A percentile compares a stretch with the other conserved stretches of the same genome.
phyloP scores from a whole-genome alignment of 345 rosid genomes.

The Sisymbrium altissimum region DNA sequence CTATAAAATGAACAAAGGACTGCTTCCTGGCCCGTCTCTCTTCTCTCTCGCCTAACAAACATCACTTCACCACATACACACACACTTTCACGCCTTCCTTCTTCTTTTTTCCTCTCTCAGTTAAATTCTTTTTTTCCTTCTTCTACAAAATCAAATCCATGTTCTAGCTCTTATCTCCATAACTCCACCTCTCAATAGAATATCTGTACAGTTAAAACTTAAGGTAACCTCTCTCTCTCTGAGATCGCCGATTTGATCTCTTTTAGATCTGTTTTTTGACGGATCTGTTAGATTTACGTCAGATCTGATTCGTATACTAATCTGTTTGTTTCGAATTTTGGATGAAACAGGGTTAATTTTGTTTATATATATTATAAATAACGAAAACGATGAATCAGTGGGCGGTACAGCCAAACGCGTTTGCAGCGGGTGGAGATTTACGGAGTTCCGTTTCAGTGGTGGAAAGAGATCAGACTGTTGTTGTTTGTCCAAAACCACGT shows the following conservation, averaged over 20 bases:
- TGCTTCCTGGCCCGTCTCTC: slow-evolving; percentile 7
- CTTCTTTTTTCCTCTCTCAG: background rate
- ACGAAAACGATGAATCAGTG: slow-evolving; percentile 65
- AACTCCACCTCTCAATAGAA: slow-evolving; percentile 4
- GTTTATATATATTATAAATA: too few species aligned
- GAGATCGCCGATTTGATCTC: background rate
- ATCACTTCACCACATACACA: slow-evolving; percentile 20
- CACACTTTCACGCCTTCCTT: slow-evolving; percentile 29
- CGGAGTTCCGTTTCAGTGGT: slow-evolving; percentile 38
- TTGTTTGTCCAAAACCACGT: slow-evolving; percentile 85
- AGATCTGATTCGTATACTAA: slow-evolving; percentile 3
- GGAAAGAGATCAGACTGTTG: slow-evolving; percentile 50
- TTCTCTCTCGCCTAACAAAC: slow-evolving; percentile 10
- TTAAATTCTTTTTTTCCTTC: background rate
- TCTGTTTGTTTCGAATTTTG: background rate
- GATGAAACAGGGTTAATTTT: background rate
- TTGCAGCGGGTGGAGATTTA: slow-evolving; percentile 53
- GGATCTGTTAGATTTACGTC: background rate
- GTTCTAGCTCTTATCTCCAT: slow-evolving; percentile 21
- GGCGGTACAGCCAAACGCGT: slow-evolving; percentile 51
- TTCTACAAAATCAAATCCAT: background rate
- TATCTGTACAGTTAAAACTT: slow-evolving; percentile 32
- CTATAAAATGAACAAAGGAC: slow-evolving; percentile 30
- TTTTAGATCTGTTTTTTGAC: slow-evolving; percentile 2
- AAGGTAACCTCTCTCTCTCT: slow-evolving; percentile 18